These are phyloP conservation scores for Arabidopsis lyrata DNA, from an alignment of 441 rosid species.

Conservation along the genomic window DNA sequence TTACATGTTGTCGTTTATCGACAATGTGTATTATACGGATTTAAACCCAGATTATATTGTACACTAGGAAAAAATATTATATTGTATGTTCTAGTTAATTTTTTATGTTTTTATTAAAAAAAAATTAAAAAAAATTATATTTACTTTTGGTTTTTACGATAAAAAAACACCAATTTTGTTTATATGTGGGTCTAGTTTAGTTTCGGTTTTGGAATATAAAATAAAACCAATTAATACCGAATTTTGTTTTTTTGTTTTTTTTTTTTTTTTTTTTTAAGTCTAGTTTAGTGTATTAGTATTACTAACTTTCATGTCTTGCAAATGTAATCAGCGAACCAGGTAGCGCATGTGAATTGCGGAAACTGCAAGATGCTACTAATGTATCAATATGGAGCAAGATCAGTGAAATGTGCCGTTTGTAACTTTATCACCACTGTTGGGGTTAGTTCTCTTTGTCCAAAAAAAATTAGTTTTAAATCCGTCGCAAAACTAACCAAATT, in stretches of 20 bases:
- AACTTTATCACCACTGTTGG: slow-evolving; percentile 86
- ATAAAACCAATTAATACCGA: neutral
- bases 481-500: neutral
- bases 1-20: neutral
- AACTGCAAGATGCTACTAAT: slow-evolving; percentile 93
- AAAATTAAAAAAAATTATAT: neutral
- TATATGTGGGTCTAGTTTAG: neutral
- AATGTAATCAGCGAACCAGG: slow-evolving; percentile 82
- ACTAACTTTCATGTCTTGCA: slow-evolving; percentile 10
- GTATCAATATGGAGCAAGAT: slow-evolving; percentile 96
- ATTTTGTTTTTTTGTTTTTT: neutral
- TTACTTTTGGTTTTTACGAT: neutral
- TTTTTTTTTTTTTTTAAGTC: neutral
- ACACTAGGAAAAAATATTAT: neutral
- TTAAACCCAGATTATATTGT: neutral
- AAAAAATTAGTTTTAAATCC: no score
- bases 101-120: neutral
- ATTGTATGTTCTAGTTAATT: neutral
- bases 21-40: neutral
- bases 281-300: neutral
- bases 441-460: slow-evolving; percentile 53
- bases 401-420: slow-evolving; percentile 97
- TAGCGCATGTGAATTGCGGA: slow-evolving; percentile 96
- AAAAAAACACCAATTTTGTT: neutral
- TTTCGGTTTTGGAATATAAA: neutral